These are phyloP conservation scores for Venturiaceae sp. DNA, from an alignment of 2,329 filamentous ascomycete genomes.

Conservation along the genomic window DNA sequence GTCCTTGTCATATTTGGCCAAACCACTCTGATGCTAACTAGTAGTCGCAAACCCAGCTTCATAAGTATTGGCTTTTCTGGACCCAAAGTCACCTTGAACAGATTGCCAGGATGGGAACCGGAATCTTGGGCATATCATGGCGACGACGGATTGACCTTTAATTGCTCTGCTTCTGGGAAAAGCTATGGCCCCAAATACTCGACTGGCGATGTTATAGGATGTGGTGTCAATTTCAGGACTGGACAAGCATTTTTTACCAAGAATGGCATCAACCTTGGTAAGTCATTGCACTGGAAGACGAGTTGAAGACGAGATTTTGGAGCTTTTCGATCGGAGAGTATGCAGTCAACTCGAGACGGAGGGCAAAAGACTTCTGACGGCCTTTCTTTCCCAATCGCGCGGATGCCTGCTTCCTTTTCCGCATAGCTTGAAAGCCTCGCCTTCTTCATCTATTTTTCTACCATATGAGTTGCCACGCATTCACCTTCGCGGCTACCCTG, in stretches of 20 bases:
- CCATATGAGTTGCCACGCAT: background rate
- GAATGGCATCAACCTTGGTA: conserved; percentile 50
- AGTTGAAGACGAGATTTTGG: background rate
- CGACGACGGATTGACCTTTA: conserved; percentile 56
- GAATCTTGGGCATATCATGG: conserved; percentile 60
- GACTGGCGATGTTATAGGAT: conserved; percentile 51
- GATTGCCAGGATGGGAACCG: conserved; percentile 55
- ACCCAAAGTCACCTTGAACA: conserved; percentile 47
- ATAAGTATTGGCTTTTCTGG: conserved; percentile 47
- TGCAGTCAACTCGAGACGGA: background rate
- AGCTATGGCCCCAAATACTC: conserved; percentile 51
- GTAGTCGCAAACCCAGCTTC: conserved; percentile 1
- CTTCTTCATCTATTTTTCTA: background rate
- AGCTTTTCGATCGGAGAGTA: background rate
- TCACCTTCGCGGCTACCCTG: background rate
- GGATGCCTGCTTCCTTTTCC: background rate
- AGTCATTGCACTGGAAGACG: conserved; percentile 10
- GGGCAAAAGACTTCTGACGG: background rate
- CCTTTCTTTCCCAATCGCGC: too few species aligned
- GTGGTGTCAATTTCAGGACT: conserved; percentile 54
- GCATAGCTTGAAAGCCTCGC: background rate
- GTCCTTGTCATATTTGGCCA: background rate
- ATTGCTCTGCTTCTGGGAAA: conserved; percentile 46
- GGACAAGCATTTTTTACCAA: conserved; percentile 56
- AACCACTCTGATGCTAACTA: background rate